Base-by-base conservation (phyloP, 495 filamentous ascomycete genomes). In the Penicillium bovifimosum region DNA sequence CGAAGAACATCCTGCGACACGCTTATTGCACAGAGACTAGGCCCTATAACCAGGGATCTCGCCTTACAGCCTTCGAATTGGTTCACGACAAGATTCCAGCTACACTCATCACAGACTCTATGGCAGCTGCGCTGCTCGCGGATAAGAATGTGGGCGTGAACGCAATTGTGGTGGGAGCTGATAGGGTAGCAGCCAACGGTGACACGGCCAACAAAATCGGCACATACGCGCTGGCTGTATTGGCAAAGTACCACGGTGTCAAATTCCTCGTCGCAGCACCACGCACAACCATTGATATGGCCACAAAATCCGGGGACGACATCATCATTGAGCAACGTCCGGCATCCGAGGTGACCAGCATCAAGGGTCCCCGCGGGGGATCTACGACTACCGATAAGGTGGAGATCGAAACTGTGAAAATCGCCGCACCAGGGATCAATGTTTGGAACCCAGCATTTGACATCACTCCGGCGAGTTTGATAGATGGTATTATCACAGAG, bases 191-290 rank as follows among this genome's bases (percentile, higher is more conserved):
- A 34, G 86, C 88, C 27, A 98, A 98, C 64, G 93, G 93, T 31
- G 93, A 98, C 71, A 97, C 93, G 2, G 93, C 93, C 39, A 98
- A 98, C 69, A 98, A 98, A 73, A 95, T 98, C 51, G 93, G 93
- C 27, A 98, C 93, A n/a, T 97, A 97, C 66, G 71, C 79, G 34
- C 79, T 98, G 27, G 91, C 93, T 9, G 87, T 96, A 3, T 76
- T 93, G 26, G 93, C 93, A 18, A 84, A 78, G 53, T 74, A 89
- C 60, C 95, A 97, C 64, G 87, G 85, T 14, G 79, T 96, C 43
- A 96, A 93, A 64, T 98, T 98, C 64, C 76, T 98, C 26, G 91
- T 97, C 8, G 93, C 95, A 5, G 93, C 93, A 2, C 93, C 93
- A 9, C 86, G 90, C 16, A 97, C 95, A 8, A 96, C 88, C 49